These are phyloP conservation scores for Triadica sebifera DNA, from an alignment of 345 rosid genomes.

Conservation along the genomic window DNA sequence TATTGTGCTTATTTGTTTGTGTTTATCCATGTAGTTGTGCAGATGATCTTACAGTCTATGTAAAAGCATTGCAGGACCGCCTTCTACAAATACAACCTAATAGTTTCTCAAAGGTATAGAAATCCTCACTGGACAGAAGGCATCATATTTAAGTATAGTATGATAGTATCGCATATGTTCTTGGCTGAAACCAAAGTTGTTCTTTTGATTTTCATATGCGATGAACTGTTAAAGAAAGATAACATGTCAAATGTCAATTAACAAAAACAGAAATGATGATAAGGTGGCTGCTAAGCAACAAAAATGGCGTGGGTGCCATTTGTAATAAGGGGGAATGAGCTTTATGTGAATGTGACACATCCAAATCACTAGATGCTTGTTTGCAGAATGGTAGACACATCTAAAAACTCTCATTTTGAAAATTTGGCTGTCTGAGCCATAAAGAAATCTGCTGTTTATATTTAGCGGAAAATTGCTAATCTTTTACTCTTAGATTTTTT, in stretches of 20 bases:
- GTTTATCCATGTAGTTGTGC: conserved; percentile 49
- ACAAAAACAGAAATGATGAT: background rate
- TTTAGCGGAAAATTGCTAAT: background rate
- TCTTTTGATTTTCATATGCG: background rate
- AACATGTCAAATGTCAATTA: background rate
- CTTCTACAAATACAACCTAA: conserved; percentile 75
- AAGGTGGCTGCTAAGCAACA: background rate
- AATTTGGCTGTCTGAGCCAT: background rate
- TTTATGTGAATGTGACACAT: background rate
- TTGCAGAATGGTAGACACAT: background rate
- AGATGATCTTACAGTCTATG: conserved; percentile 67
- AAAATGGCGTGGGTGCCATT: background rate
- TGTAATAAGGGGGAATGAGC: background rate
- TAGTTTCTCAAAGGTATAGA: conserved; percentile 72
- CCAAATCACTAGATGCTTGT: background rate
- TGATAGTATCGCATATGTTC: background rate
- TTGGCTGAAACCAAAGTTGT: background rate
- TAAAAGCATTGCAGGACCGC: conserved; percentile 67
- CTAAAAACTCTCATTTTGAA: background rate
- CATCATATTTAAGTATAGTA: conserved; percentile 6
- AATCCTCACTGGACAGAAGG: conserved; percentile 3
- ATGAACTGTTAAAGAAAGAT: background rate
- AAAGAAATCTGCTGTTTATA: background rate
- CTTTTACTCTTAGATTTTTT: background rate
- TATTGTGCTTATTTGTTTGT: conserved; percentile 18